Percentiles rank a stretch among this genome's conserved stretches.
These are phyloP conservation scores for Recurvomyces mirabilis DNA, from an alignment of 495 filamentous ascomycete species.

Conservation along the genomic window DNA sequence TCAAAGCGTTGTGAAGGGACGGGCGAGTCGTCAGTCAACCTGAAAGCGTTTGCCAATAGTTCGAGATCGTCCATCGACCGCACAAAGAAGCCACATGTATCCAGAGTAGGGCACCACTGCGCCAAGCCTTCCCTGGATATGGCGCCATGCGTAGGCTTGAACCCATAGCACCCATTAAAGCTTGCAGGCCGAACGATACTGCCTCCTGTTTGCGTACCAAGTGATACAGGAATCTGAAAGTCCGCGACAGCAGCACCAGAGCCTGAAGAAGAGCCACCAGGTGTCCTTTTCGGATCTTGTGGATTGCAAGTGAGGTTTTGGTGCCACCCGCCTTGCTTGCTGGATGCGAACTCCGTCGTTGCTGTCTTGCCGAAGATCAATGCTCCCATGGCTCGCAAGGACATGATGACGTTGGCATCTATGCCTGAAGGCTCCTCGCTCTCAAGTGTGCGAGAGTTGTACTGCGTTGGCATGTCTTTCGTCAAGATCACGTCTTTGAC, in stretches of 20 bases:
- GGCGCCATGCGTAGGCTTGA: constrained; percentile 48
- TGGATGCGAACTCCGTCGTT: constrained; percentile 43
- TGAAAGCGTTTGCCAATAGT: constrained; percentile 38
- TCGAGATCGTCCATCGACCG: constrained; percentile 41
- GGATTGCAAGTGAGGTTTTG: constrained; percentile 35
- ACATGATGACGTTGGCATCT: constrained; percentile 37
- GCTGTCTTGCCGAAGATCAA: constrained; percentile 41
- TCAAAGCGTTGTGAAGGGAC: constrained; percentile 22
- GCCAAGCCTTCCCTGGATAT: constrained; percentile 44
- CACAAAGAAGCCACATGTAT: constrained; percentile 44
- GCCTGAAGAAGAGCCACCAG: constrained; percentile 44
- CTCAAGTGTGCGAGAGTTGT: constrained; percentile 40
- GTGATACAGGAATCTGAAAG: constrained; percentile 36
- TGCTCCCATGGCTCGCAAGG: constrained; percentile 37
- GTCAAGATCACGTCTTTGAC: constrained; percentile 51
- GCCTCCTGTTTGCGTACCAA: constrained; percentile 44
- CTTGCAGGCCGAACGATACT: constrained; percentile 39
- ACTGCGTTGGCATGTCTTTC: constrained; percentile 42
- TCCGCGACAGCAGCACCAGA: constrained; percentile 43
- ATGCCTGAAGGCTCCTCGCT: constrained; percentile 25
- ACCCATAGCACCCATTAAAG: constrained; percentile 42
- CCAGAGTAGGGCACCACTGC: constrained; percentile 37
- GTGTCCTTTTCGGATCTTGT: constrained; percentile 37
- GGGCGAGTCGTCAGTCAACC: constrained; percentile 36
- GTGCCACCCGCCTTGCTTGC: constrained; percentile 24